Base-by-base conservation (phyloP, 2,329 filamentous ascomycete genomes). In the Gyromitra esculenta region DNA sequence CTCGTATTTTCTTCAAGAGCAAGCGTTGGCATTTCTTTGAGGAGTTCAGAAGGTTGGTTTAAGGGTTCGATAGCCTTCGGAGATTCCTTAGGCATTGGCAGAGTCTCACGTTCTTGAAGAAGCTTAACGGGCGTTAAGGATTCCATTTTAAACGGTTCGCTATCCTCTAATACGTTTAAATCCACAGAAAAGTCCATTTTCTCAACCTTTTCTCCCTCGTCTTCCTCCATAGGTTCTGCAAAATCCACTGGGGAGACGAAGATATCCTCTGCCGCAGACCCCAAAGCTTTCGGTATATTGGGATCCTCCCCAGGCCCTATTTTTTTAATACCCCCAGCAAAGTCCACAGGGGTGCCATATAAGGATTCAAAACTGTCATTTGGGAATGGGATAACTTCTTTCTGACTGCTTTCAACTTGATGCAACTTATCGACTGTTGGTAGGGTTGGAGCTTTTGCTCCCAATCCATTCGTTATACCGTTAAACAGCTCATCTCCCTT, bases 331-430 rank as follows among this genome's bases (percentile, higher is more conserved):
- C 35, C 35, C 5, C 43, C 57, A 5, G 18, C 11, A 50, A 75
- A 75, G 31, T 71, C 72, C 31, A 75, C 65, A 31, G 72, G 72
- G n/a, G 72, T 75, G 5, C 66, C 72, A 56, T 70, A 75, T 43
- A 71, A n/a, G 25, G 68, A 71, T 21, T 64, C 60, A 31, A 70
- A 43, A 37, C 59, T 64, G n/a, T 41, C 37, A 8, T 31, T 59
- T 21, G 35, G 2, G 13, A 37, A n/a, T 4, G 31, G 5, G 5
- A 13, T 11, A 3, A 13, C 25, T 39, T 41, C n/a, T 37, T 6
- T 41, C 31, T 31, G 9, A 15, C 11, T 48, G 52, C 9, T 48
- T 43, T 67, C 41, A 18, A 8, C 48, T 50, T 48, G 13, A 13
- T 18, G 39, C 5, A 7, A 18, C 13, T 57, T 25, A 6, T 5